Conservation (phyloP, 768 basidiomycete species). For the Lenzites betulinus region DNA sequence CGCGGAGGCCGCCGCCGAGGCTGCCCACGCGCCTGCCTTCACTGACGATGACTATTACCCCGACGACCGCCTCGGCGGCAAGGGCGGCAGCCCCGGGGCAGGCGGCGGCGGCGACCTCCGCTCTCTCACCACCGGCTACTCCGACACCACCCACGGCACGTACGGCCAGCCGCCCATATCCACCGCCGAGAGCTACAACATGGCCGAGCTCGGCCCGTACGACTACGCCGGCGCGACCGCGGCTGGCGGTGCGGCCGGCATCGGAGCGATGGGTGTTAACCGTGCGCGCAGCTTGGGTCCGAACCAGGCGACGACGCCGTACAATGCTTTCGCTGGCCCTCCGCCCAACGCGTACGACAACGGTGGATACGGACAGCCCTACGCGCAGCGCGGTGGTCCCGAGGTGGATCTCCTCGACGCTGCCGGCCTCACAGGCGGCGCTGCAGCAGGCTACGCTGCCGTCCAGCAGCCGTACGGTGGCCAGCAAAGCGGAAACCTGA, state of each 20-base stretch:
- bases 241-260: constrained; percentile 38
- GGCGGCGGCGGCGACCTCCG: constrained; percentile 10
- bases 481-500: constrained; percentile 13
- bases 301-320: constrained; percentile 36
- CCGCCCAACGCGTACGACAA: constrained; percentile 25
- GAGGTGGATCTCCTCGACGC: constrained; percentile 28
- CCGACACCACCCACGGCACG: constrained; percentile 59
- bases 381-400: constrained; percentile 1
- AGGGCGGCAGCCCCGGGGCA: not conserved
- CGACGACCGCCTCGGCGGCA: constrained; percentile 22
- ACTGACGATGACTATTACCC: constrained; percentile 55
- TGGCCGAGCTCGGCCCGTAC: constrained; percentile 48
- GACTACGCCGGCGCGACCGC: constrained; percentile 32
- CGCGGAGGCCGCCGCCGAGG: constrained; percentile 68
- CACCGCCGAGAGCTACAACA: constrained; percentile 48
- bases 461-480: not conserved
- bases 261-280: constrained; percentile 38
- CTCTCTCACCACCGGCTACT: constrained; percentile 39
- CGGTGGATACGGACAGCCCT: constrained; percentile 8
- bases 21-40: constrained; percentile 49
- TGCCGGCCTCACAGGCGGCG: constrained; percentile 24
- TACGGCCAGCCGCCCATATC: constrained; percentile 43
- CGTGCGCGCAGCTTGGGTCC: constrained; percentile 34
- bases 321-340: constrained; percentile 42
- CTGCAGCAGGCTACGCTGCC: constrained; percentile 17